Evolutionary conservation across 2,329 filamentous ascomycete species (phyloP).

Genomic region (Ophiostoma sp.): DNA sequence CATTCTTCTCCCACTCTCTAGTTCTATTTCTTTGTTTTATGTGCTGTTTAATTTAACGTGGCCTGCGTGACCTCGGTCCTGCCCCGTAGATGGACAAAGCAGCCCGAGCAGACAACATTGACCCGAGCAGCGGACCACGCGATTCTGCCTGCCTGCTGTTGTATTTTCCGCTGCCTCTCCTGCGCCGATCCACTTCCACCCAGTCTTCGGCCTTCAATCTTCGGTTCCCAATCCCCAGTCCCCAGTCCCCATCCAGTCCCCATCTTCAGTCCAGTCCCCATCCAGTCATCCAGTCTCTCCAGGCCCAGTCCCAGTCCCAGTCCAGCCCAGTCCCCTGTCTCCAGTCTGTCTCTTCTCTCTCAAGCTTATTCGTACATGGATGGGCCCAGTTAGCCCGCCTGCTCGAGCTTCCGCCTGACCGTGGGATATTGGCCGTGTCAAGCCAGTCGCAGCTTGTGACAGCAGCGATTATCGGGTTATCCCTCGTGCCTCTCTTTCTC

Average conservation of each 20-base stretch:
- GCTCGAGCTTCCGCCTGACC: slow-evolving; percentile 20
- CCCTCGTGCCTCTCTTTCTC: not conserved
- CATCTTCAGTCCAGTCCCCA: not conserved
- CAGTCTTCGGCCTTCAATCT: not conserved
- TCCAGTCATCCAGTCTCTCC: no score
- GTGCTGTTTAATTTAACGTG: not conserved
- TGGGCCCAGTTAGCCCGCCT: slow-evolving; percentile 12
- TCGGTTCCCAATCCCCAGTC: not conserved
- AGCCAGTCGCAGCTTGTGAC: slow-evolving; percentile 18
- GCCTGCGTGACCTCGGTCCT: slow-evolving; percentile 11
- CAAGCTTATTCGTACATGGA: no score
- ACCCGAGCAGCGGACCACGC: slow-evolving; percentile 16
- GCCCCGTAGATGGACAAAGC: slow-evolving; percentile 11
- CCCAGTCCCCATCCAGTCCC: not conserved
- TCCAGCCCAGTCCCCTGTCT: no score
- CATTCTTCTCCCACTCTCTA: not conserved
- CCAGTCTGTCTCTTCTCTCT: no score
- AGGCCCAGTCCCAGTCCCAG: no score
- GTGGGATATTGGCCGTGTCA: slow-evolving; percentile 14
- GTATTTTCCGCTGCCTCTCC: not conserved
- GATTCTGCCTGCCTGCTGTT: not conserved
- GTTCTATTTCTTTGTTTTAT: not conserved
- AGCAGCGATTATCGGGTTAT: slow-evolving; percentile 15
- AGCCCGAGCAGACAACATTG: slow-evolving; percentile 20
- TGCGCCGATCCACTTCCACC: not conserved